These are phyloP conservation scores for Sugiyamaella pinicola DNA, from an alignment of 1,139 yeast species.

Conservation along the genomic window DNA sequence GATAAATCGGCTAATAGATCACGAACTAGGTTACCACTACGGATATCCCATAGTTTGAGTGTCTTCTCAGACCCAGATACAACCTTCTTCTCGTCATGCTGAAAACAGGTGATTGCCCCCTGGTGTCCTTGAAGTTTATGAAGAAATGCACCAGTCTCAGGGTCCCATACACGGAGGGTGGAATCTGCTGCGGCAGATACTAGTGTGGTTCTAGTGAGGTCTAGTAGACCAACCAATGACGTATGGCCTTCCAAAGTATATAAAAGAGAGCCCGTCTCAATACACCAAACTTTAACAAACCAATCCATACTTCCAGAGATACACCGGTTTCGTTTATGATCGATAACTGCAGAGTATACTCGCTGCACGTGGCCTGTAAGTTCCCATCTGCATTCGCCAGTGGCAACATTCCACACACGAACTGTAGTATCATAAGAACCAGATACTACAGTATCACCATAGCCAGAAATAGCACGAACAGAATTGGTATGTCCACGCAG, in stretches of 20 bases:
- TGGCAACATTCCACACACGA: constrained; percentile 86
- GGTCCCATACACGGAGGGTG: constrained; percentile 90
- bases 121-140: constrained; percentile 81
- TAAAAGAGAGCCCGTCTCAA: constrained; percentile 69
- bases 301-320: constrained; percentile 93
- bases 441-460: constrained; percentile 80
- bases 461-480: constrained; percentile 85
- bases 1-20: constrained; percentile 75
- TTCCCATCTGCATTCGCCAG: constrained; percentile 71
- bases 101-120: constrained; percentile 91
- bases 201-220: constrained; percentile 72
- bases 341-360: constrained; percentile 85
- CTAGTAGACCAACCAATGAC: constrained; percentile 83
- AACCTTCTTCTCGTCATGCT: constrained; percentile 80
- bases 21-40: constrained; percentile 72
- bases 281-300: constrained; percentile 86
- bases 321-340: constrained; percentile 72
- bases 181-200: constrained; percentile 98
- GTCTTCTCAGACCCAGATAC: constrained; percentile 88
- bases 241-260: constrained; percentile 81
- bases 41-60: constrained; percentile 81
- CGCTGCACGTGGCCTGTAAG: constrained; percentile 83
- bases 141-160: constrained; percentile 67
- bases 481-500: constrained; percentile 83
- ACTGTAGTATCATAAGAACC: constrained; percentile 92